These are phyloP conservation scores for Aspergillus hortae DNA, from an alignment of 2,329 filamentous ascomycete genomes.

Conservation along the genomic window DNA sequence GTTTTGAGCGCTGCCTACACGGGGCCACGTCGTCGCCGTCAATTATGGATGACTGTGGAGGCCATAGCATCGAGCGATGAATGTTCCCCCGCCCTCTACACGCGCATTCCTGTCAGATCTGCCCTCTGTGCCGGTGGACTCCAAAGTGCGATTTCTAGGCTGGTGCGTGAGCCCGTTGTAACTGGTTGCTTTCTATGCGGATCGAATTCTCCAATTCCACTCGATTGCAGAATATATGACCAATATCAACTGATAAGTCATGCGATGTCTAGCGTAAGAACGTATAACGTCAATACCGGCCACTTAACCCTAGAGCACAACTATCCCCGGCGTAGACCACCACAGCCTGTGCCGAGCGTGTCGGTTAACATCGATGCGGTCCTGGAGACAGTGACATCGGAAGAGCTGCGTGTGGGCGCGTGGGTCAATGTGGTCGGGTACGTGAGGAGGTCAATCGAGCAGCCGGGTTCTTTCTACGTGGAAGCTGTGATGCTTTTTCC, in stretches of 20 bases:
- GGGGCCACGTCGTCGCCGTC: background rate
- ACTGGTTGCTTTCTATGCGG: background rate
- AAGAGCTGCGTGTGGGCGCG: slow-evolving; percentile 67
- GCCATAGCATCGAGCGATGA: slow-evolving; percentile 22
- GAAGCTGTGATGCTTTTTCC: slow-evolving; percentile 78
- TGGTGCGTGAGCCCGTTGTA: slow-evolving; percentile 60
- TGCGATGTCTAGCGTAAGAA: slow-evolving; percentile 50
- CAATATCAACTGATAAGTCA: background rate
- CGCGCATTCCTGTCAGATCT: slow-evolving; percentile 65
- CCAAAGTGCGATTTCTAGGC: slow-evolving; percentile 89
- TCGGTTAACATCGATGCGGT: slow-evolving; percentile 69
- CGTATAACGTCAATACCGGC: slow-evolving; percentile 56
- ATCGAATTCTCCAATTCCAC: slow-evolving; percentile 9
- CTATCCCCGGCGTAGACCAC: slow-evolving; percentile 44
- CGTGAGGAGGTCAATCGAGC: slow-evolving; percentile 37
- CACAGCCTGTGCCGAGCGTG: slow-evolving; percentile 43
- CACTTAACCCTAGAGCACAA: slow-evolving; percentile 66
- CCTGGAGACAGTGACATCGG: slow-evolving; percentile 60
- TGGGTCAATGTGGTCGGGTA: slow-evolving; percentile 92
- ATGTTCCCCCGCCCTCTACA: slow-evolving; percentile 61
- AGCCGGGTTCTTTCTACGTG: slow-evolving; percentile 42
- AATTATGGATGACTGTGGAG: slow-evolving; percentile 2
- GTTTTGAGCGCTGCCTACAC: background rate
- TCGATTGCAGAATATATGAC: background rate
- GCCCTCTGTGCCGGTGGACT: slow-evolving; percentile 48